Percentiles rank a stretch among this genome's conserved stretches.
phyloP scores from a whole-genome alignment of 2,329 filamentous ascomycete genomes.

The Cercospora sp. region DNA sequence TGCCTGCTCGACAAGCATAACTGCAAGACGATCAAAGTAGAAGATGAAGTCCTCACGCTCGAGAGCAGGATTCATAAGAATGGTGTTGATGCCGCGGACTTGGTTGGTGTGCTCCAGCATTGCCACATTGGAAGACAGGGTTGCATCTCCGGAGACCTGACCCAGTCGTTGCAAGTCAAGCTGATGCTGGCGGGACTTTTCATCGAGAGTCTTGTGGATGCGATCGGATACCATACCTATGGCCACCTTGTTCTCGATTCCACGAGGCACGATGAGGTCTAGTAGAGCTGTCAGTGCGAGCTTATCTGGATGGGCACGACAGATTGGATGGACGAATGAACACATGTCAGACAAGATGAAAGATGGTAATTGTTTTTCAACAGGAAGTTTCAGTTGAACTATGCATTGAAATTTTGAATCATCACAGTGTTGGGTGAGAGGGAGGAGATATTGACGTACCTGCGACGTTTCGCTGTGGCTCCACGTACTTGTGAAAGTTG shows the following conservation, averaged over 20 bases:
- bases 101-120: constrained; percentile 77
- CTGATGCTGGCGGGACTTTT: constrained; percentile 83
- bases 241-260: constrained; percentile 90
- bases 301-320: not conserved
- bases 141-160: constrained; percentile 63
- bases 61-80: constrained; percentile 79
- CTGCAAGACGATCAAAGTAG: constrained; percentile 87
- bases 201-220: constrained; percentile 80
- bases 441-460: constrained; percentile 51
- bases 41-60: constrained; percentile 90
- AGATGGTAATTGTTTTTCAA: constrained; percentile 42
- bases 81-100: constrained; percentile 83
- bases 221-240: constrained; percentile 93
- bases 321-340: not conserved
- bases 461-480: constrained; percentile 85
- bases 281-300: constrained; percentile 23
- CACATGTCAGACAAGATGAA: constrained; percentile 40
- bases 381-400: constrained; percentile 45
- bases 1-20: constrained; percentile 81
- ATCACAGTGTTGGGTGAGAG: constrained; percentile 34
- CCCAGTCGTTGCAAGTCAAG: constrained; percentile 76
- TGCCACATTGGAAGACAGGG: constrained; percentile 73
- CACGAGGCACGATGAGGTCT: constrained; percentile 93
- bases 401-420: constrained; percentile 42
- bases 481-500: constrained; percentile 91